Percentiles rank a stretch among this genome's conserved stretches.
Evolutionary conservation across 2,329 filamentous ascomycete species (phyloP).

Genomic region (Diaporthe aspalathi): DNA sequence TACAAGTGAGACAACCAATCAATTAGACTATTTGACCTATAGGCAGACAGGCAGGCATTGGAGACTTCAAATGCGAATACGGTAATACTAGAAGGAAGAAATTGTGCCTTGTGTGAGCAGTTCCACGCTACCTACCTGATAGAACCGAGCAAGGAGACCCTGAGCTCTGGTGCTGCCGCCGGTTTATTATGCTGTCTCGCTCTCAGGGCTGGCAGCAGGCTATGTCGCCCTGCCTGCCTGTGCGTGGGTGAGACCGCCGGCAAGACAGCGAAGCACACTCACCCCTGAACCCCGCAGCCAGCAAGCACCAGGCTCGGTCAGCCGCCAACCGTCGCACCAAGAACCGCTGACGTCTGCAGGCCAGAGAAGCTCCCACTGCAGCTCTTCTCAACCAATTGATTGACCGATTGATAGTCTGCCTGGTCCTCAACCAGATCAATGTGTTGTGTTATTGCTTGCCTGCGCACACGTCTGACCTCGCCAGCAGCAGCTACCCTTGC

Average conservation of each 20-base stretch:
- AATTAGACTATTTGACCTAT: conserved; percentile 36
- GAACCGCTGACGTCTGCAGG: conserved; percentile 35
- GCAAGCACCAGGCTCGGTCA: conserved; percentile 5
- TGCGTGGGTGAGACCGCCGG: neutral
- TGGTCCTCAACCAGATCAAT: neutral
- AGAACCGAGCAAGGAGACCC: neutral
- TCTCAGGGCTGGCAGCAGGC: too few relatives aligned
- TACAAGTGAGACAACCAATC: conserved; percentile 31
- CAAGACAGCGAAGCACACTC: neutral
- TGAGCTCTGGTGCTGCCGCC: neutral
- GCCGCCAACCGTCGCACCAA: conserved; percentile 19
- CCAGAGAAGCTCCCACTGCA: conserved; percentile 7
- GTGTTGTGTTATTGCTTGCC: conserved; percentile 18
- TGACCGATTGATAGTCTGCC: too few relatives aligned
- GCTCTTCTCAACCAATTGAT: conserved; percentile 31
- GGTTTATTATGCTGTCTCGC: neutral
- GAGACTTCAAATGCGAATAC: conserved; percentile 17
- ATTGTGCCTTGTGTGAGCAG: too few relatives aligned
- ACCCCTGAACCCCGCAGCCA: conserved; percentile 21
- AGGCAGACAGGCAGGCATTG: neutral
- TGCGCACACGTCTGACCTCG: conserved; percentile 17
- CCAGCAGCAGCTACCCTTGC: conserved; percentile 5
- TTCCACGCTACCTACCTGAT: too few relatives aligned
- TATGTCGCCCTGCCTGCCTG: too few relatives aligned
- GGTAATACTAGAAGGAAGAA: conserved; percentile 14